These are phyloP conservation scores for Phytophthora macrochlamydospora DNA, from an alignment of 352 stramenopile species.

Conservation along the genomic window DNA sequence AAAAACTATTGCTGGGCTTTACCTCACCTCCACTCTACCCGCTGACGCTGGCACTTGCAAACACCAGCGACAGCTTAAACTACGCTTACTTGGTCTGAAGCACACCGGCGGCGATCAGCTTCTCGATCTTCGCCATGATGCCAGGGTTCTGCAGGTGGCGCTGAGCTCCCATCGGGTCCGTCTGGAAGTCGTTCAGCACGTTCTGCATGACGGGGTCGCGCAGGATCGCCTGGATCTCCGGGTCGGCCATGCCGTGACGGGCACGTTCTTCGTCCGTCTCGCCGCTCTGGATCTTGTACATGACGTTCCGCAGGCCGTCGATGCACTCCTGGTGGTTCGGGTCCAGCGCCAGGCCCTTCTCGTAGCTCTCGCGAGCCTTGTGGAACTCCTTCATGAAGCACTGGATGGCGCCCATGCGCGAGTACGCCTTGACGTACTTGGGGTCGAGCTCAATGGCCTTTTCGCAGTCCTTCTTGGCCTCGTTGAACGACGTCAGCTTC, in stretches of 20 bases:
- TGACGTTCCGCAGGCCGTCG: constrained; percentile 95
- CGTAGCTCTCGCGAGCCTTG: constrained; percentile 98
- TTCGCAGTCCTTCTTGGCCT: constrained; percentile 94
- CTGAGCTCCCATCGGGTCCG: constrained; percentile 91
- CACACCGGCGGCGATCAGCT: constrained; percentile 98
- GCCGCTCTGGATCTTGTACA: constrained; percentile 94
- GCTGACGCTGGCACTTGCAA: not conserved
- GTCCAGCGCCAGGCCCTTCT: constrained; percentile 96
- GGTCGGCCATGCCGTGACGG: constrained; percentile 98
- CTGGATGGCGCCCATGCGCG: constrained; percentile 98
- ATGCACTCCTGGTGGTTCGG: constrained; percentile 95
- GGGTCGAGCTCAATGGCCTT: constrained; percentile 98
- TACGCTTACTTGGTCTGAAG: constrained; percentile 91
- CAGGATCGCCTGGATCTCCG: constrained; percentile 98
- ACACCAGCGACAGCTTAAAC: constrained; percentile 12
- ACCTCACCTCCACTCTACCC: constrained; percentile 1
- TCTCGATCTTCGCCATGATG: constrained; percentile 98
- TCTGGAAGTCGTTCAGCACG: constrained; percentile 98
- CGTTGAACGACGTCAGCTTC: constrained; percentile 97
- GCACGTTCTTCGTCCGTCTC: constrained; percentile 97
- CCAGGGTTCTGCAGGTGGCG: constrained; percentile 94
- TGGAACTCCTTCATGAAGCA: constrained; percentile 99
- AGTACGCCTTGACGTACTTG: constrained; percentile 99
- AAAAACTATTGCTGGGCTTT: constrained; percentile 3
- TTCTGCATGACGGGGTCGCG: constrained; percentile 98